Base-by-base conservation (phyloP, 2,329 filamentous ascomycete genomes). In the Ceratocystis papillata region DNA sequence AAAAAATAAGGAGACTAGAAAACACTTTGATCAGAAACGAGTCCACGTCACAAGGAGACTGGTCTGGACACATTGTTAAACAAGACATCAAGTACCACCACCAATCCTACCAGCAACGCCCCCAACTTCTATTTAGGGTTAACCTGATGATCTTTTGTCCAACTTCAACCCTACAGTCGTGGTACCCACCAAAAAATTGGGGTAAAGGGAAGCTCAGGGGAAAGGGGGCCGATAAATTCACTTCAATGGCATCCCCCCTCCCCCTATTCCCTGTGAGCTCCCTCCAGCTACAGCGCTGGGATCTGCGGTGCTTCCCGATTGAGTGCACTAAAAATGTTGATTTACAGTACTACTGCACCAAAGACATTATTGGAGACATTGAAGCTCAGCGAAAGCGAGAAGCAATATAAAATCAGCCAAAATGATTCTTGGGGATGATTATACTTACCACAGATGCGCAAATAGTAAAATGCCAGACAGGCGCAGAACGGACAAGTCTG, bases 21-120 rank as follows among this genome's bases (percentile, higher is more conserved):
- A n/a, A 7, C 46, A 50, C n/a, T 2, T 17, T 12, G 48, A 12
- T 12, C 48, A 53, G 6, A n/a, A 53, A 25, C 48, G n/a, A 25
- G n/a, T 53, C 48, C 48, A 53, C n/a, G 48, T 53, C 48, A 53
- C 37, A 15, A 15, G 10, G 3, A 41, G 37, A 41, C 37, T 41
- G 37, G 37, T 41, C 37, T 41, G 37, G 48, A 53, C n/a, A 53
- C 48, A 53, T 53, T 53, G n/a, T 53, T 53, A n/a, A 53, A 53
- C 22, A 53, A n/a, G n/a, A n/a, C 22, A n/a, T 25, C 48, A 53
- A 41, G 37, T 41, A 41, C 37, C 37, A 41, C 37, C 37, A 41
- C 37, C 4, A 41, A 15, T 41, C 37, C 10, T 41, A 37, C 10
- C 8, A 37, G 33, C 33, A 37, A 37, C 33, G 33, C 33, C 33